phyloP scores from a whole-genome alignment of 2,329 filamentous ascomycete genomes.

The Colletotrichum sansevieriae region DNA sequence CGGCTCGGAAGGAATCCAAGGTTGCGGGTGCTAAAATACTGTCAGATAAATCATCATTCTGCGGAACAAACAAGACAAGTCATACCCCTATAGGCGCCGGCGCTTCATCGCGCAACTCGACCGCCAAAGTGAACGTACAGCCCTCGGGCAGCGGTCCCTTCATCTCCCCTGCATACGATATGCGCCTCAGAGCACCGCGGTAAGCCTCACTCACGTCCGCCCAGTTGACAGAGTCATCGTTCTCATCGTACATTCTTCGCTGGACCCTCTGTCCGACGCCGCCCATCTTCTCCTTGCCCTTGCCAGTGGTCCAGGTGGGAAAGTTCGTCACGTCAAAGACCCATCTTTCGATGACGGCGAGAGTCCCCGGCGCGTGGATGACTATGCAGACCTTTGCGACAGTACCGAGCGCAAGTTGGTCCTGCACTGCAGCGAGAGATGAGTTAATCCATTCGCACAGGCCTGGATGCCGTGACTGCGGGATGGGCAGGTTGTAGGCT shows the following conservation, averaged over 20 bases:
- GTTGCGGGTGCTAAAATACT: slow-evolving; percentile 64
- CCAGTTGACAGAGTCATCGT: slow-evolving; percentile 58
- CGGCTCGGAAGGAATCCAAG: slow-evolving; percentile 70
- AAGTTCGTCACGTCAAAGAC: slow-evolving; percentile 69
- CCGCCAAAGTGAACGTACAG: slow-evolving; percentile 81
- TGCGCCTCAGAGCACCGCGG: slow-evolving; percentile 73
- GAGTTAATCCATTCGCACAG: slow-evolving; percentile 90
- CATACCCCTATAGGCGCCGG: slow-evolving; percentile 70
- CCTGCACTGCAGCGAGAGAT: slow-evolving; percentile 78
- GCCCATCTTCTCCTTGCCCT: slow-evolving; percentile 40
- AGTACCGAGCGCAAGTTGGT: slow-evolving; percentile 73
- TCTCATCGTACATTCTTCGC: slow-evolving; percentile 44
- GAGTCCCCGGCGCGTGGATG: slow-evolving; percentile 55
- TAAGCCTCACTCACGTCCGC: slow-evolving; percentile 79
- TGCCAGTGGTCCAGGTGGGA: slow-evolving; percentile 55
- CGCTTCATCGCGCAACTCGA: slow-evolving; percentile 76
- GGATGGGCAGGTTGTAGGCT: slow-evolving; percentile 86
- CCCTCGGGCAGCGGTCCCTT: slow-evolving; percentile 70
- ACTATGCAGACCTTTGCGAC: slow-evolving; percentile 63
- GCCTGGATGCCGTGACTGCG: slow-evolving; percentile 86
- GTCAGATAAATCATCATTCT: slow-evolving; percentile 22
- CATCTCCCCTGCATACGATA: slow-evolving; percentile 71
- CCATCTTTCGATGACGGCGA: slow-evolving; percentile 70
- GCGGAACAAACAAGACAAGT: slow-evolving; percentile 26
- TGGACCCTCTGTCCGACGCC: slow-evolving; percentile 45